Base-by-base conservation (phyloP, 805 yeast genomes). In the Monosporozyma siamensis region DNA sequence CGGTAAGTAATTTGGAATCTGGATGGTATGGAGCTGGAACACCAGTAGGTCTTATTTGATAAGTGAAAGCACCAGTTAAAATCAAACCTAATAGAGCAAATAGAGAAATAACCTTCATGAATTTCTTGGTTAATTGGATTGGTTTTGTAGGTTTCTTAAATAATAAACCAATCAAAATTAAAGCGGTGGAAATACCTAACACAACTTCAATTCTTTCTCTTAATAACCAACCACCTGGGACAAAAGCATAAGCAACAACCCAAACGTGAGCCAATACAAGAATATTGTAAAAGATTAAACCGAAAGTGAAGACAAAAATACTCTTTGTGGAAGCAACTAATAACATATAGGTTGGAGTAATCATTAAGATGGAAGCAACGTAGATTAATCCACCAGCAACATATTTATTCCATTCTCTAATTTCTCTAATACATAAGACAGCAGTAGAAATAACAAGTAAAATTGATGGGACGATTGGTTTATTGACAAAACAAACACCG, bases 201-300 rank as follows among this genome's bases (percentile, higher is more conserved):
- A 92, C 75, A 37, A 83, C 62, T 60, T 87, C 95, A 1, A 92
- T 81, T 60, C 96, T 75, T 63, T 92, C 98, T 56, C 98, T 76
- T 40, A 92, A 68, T 18, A 83, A 47, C 58, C 82, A 80, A 7
- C 98, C 98, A 46, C 86, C 89, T 9, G 98, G 98, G 38, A 92
- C 98, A 66, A 92, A 92, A 0, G 98, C 97, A 63, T 92, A 92
- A 0, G 98, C 98, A 37, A 92, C 97, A 34, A 83, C 81, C 97
- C 97, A 90, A 40, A 90, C 95, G 61, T 88, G 90, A 4, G 83
- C 94, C 47, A 92, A 69, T 21, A 81, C 70, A 29, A 85, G 58
- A 4, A 82, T 38, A 40, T 79, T 67, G 48, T 73, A 65, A 36
- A 75, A 50, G 5, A 78, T 55, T 44, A 75, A 74, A 0, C 75